These are phyloP conservation scores for Paulownia fortunei DNA, from an alignment of 257 asterid species.

Conservation along the genomic window DNA sequence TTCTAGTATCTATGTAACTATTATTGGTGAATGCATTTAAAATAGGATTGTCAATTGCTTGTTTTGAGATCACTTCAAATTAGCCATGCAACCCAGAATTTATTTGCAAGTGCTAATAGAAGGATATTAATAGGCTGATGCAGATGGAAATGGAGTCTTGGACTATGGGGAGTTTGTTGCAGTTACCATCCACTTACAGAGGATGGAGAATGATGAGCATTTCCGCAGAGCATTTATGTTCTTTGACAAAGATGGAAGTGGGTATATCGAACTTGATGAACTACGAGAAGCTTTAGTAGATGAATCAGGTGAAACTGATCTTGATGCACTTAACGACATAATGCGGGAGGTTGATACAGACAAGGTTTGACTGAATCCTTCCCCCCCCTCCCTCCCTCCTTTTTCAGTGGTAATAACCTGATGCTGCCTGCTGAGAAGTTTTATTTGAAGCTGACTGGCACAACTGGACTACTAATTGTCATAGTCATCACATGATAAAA, in stretches of 20 bases:
- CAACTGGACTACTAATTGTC: no score
- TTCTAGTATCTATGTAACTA: neutral
- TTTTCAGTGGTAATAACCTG: neutral
- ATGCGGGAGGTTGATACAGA: conserved; percentile 95
- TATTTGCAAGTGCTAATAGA: conserved; percentile 12
- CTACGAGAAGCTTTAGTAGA: conserved; percentile 78
- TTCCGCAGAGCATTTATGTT: conserved; percentile 87
- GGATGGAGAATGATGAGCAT: conserved; percentile 93
- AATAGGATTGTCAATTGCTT: neutral
- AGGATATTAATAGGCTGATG: conserved; percentile 74
- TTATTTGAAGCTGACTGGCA: no score
- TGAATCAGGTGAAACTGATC: conserved; percentile 82
- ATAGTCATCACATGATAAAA: no score
- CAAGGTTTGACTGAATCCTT: conserved; percentile 59
- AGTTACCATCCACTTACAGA: conserved; percentile 94
- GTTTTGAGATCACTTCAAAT: neutral
- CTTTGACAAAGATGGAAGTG: conserved; percentile 89
- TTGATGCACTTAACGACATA: conserved; percentile 65
- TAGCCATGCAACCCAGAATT: neutral
- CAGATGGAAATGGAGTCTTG: conserved; percentile 90
- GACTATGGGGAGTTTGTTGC: conserved; percentile 99
- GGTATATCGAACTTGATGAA: conserved; percentile 85
- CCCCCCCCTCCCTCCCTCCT: neutral
- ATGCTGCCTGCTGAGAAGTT: no score
- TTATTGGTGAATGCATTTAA: neutral